Evolutionary conservation across 805 yeast genomes (phyloP).

Genomic region (Kluyveromyces starmeri): DNA sequence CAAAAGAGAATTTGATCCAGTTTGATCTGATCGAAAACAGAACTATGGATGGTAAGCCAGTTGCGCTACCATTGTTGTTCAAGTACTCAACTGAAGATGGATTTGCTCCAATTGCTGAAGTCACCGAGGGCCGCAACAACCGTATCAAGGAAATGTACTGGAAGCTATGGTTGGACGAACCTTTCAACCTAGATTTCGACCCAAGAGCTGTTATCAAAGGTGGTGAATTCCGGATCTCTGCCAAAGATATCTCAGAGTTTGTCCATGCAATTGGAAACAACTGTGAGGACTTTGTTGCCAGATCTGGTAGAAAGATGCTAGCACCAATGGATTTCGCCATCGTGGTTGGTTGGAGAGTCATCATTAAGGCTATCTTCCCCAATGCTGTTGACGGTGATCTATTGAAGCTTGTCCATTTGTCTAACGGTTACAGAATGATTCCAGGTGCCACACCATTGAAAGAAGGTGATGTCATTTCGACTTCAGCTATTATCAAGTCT

Average conservation of each 20-base stretch:
- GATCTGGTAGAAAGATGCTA: conserved; percentile 72
- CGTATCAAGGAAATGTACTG: conserved; percentile 95
- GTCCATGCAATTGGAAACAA: conserved; percentile 96
- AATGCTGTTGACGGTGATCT: conserved; percentile 92
- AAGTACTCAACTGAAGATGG: conserved; percentile 78
- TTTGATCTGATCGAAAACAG: conserved; percentile 79
- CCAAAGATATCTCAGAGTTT: conserved; percentile 77
- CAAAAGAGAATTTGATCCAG: conserved; percentile 45
- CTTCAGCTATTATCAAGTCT: conserved; percentile 78
- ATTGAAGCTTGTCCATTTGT: conserved; percentile 85
- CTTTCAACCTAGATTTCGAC: conserved; percentile 56
- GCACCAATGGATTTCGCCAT: conserved; percentile 99
- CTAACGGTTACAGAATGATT: conserved; percentile 87
- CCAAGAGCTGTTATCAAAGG: conserved; percentile 67
- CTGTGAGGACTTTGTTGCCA: conserved; percentile 88
- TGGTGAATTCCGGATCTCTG: conserved; percentile 55
- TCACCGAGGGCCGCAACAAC: conserved; percentile 81
- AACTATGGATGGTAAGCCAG: conserved; percentile 68
- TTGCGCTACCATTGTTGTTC: conserved; percentile 69
- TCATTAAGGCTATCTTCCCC: conserved; percentile 97
- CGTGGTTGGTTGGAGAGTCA: conserved; percentile 97
- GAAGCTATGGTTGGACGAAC: conserved; percentile 85
- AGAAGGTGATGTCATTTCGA: conserved; percentile 76
- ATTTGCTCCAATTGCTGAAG: conserved; percentile 90
- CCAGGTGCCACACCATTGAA: conserved; percentile 87